Percentiles rank a stretch among this genome's conserved stretches.
Evolutionary conservation across 805 yeast species (phyloP).

Genomic region (Wickerhamiella sorbophila): DNA sequence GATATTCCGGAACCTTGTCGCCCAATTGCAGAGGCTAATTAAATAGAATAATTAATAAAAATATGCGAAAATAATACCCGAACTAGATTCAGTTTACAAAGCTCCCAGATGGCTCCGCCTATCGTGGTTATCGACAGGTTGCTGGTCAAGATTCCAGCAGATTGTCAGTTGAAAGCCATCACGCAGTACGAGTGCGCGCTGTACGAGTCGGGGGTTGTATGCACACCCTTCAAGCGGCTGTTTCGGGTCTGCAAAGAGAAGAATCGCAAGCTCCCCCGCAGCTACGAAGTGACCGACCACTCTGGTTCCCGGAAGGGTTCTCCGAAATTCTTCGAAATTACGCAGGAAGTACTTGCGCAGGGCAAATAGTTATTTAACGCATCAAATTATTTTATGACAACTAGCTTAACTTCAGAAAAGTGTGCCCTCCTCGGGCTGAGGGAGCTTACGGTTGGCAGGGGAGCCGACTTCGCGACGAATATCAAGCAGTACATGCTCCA

Average conservation of each 20-base stretch:
- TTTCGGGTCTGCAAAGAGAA: conserved; percentile 15
- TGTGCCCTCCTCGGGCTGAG: conserved; percentile 86
- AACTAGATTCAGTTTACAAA: too few relatives aligned
- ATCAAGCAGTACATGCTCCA: conserved; percentile 86
- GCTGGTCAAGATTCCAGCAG: not conserved
- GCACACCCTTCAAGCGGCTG: conserved; percentile 19
- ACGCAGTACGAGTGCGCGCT: conserved; percentile 21
- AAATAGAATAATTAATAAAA: too few relatives aligned
- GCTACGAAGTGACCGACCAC: conserved; percentile 1
- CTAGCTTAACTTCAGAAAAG: too few relatives aligned
- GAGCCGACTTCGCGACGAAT: conserved; percentile 75
- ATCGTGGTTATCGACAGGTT: not conserved
- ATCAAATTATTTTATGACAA: too few relatives aligned
- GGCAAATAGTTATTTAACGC: too few relatives aligned
- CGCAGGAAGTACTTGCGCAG: not conserved
- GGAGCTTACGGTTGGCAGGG: conserved; percentile 63
- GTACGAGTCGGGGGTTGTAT: conserved; percentile 15
- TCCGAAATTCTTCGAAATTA: not conserved
- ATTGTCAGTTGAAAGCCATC: conserved; percentile 18
- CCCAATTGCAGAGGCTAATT: too few relatives aligned
- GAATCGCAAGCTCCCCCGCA: not conserved
- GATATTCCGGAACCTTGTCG: too few relatives aligned
- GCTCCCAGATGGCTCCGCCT: conserved; percentile 1
- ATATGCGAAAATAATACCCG: too few relatives aligned
- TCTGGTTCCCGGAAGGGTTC: not conserved